A percentile compares a stretch with the other conserved stretches of the same genome.
These are phyloP conservation scores for Cyclotella kingstonii DNA, from an alignment of 108 stramenopile genomes.

Conservation along the genomic window DNA sequence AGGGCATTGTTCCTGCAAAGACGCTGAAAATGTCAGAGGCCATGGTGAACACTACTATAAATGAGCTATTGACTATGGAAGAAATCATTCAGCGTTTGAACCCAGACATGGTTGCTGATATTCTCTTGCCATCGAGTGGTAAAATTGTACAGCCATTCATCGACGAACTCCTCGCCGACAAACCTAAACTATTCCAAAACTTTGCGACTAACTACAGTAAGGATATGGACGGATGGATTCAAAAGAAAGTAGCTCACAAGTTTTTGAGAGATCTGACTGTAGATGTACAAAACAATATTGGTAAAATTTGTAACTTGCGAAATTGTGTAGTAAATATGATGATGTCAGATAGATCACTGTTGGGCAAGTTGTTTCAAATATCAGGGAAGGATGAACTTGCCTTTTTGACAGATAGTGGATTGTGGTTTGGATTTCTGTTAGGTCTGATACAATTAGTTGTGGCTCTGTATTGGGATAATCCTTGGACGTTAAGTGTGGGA, in stretches of 20 bases:
- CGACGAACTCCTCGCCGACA: slow-evolving; percentile 50
- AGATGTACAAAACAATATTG: slow-evolving; percentile 49
- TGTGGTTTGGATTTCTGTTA: slow-evolving; percentile 65
- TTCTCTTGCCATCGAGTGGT: slow-evolving; percentile 33
- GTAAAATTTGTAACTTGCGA: slow-evolving; percentile 42
- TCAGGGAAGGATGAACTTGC: slow-evolving; percentile 49
- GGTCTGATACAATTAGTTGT: slow-evolving; percentile 65
- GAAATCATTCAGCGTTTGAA: slow-evolving; percentile 50
- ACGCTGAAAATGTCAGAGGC: slow-evolving; percentile 55
- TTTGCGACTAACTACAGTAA: slow-evolving; percentile 37
- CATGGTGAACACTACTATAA: slow-evolving; percentile 53
- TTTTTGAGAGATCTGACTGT: slow-evolving; percentile 46
- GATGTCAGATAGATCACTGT: slow-evolving; percentile 49
- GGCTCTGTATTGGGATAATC: slow-evolving; percentile 65
- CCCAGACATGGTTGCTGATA: slow-evolving; percentile 45
- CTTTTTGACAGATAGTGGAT: slow-evolving; percentile 46
- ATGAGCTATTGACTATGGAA: slow-evolving; percentile 47
- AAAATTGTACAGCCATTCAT: slow-evolving; percentile 47
- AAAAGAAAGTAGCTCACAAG: slow-evolving; percentile 40
- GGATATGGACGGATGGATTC: slow-evolving; percentile 37
- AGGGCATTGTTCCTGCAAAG: slow-evolving; percentile 51
- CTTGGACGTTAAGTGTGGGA: slow-evolving; percentile 64
- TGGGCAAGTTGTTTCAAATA: slow-evolving; percentile 50
- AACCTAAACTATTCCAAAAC: slow-evolving; percentile 28
- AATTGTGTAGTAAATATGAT: slow-evolving; percentile 54